phyloP scores from a whole-genome alignment of 495 filamentous ascomycete species.

The Neurospora sublineolata region DNA sequence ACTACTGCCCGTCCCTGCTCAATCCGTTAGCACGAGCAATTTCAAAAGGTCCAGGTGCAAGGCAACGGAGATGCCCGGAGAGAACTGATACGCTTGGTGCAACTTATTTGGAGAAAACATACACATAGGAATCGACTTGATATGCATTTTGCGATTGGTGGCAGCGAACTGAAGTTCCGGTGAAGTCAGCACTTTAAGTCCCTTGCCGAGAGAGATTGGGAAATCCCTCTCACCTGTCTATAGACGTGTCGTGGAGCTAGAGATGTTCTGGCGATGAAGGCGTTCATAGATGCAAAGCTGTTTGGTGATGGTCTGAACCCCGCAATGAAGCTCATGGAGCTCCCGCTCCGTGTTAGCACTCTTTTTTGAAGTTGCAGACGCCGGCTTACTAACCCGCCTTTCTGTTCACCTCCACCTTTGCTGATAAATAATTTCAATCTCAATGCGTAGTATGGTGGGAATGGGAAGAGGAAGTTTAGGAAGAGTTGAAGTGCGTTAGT shows the following conservation, averaged over 20 bases:
- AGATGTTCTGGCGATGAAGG: constrained; percentile 16
- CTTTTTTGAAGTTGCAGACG: neutral
- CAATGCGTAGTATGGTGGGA: neutral
- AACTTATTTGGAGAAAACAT: constrained; percentile 25
- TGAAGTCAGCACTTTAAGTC: neutral
- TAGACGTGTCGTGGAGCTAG: constrained; percentile 11
- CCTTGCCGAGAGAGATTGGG: constrained; percentile 1
- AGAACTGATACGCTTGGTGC: neutral
- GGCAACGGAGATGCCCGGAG: neutral
- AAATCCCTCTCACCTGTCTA: neutral
- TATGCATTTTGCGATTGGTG: constrained; percentile 62
- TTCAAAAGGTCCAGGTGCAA: neutral
- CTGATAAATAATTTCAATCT: neutral
- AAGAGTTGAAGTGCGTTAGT: neutral
- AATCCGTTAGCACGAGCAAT: neutral
- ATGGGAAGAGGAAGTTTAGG: neutral
- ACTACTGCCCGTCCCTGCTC: constrained; percentile 69
- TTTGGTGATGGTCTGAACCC: neutral
- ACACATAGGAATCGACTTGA: constrained; percentile 98
- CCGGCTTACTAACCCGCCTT: neutral
- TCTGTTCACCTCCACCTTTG: neutral
- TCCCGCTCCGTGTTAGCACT: neutral
- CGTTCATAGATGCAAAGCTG: constrained; percentile 18
- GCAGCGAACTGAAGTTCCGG: constrained; percentile 14
- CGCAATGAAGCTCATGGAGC: neutral